Conservation (phyloP, 2,329 filamentous ascomycete genomes). For the Onygena corvina region DNA sequence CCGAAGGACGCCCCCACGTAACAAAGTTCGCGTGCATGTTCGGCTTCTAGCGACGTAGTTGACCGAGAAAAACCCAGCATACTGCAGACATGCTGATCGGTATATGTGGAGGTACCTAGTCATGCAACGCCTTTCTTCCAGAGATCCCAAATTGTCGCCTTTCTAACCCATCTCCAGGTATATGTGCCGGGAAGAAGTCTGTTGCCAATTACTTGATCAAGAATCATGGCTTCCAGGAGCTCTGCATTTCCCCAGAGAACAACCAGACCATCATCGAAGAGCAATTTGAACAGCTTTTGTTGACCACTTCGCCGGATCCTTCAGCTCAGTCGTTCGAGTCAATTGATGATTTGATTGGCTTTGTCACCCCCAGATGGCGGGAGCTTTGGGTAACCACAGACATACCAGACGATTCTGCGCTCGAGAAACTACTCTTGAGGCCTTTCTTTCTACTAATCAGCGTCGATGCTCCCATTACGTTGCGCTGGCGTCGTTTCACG, state of each 20-base stretch:
- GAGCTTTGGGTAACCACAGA: constrained; percentile 77
- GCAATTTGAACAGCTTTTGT: constrained; percentile 8
- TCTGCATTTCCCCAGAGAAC: constrained; percentile 43
- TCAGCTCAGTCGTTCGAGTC: constrained; percentile 42
- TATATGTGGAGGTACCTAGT: constrained; percentile 37
- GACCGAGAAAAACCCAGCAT: not conserved
- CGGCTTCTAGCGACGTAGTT: not conserved
- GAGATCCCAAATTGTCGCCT: not conserved
- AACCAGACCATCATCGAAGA: not conserved
- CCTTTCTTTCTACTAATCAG: constrained; percentile 91
- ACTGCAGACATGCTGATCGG: constrained; percentile 40
- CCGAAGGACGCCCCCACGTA: no score
- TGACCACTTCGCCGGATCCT: not conserved
- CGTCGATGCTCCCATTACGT: constrained; percentile 74
- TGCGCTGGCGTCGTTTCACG: constrained; percentile 71
- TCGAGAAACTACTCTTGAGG: constrained; percentile 63
- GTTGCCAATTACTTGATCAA: constrained; percentile 79
- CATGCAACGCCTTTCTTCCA: not conserved
- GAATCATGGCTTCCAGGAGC: constrained; percentile 66
- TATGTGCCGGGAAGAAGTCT: constrained; percentile 84
- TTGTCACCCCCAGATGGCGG: constrained; percentile 74
- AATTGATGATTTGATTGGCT: constrained; percentile 61
- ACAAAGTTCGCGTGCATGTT: not conserved
- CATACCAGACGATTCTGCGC: constrained; percentile 57
- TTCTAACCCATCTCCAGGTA: constrained; percentile 44